phyloP scores from a whole-genome alignment of 2,329 filamentous ascomycete genomes.

The Juglanconis sp. region DNA sequence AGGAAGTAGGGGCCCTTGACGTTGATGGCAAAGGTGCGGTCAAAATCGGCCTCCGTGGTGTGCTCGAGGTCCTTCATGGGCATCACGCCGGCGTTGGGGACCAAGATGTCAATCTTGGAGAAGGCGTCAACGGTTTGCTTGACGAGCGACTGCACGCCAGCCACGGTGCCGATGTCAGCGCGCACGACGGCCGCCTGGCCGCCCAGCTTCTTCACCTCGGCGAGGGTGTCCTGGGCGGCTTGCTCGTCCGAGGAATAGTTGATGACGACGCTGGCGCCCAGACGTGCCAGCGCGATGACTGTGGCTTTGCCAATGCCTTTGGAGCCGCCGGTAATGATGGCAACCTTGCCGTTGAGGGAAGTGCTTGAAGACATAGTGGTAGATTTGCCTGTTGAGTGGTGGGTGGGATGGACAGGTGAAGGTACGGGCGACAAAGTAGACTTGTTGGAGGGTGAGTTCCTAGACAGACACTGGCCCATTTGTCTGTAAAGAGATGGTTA shows the following conservation, averaged over 20 bases:
- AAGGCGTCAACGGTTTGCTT: constrained; percentile 45
- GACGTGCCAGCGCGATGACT: constrained; percentile 84
- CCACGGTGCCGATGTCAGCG: constrained; percentile 42
- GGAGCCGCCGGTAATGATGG: constrained; percentile 78
- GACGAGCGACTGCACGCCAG: constrained; percentile 48
- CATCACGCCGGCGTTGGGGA: constrained; percentile 54
- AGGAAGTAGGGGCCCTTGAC: constrained; percentile 58
- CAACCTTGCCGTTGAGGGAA: constrained; percentile 34
- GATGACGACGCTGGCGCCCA: constrained; percentile 67
- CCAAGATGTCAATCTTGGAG: constrained; percentile 50
- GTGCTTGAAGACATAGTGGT: neutral
- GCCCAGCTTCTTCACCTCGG: neutral
- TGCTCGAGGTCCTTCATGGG: constrained; percentile 45
- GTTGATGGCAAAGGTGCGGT: constrained; percentile 42
- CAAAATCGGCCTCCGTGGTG: constrained; percentile 49
- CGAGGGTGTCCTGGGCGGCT: constrained; percentile 37
- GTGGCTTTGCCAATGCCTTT: constrained; percentile 78
- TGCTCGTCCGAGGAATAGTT: constrained; percentile 50
- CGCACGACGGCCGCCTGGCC: constrained; percentile 26
- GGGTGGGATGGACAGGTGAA: neutral
- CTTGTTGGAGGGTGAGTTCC: neutral
- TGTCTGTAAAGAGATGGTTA: neutral
- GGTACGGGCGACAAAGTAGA: neutral
- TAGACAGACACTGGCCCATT: constrained; percentile 1
- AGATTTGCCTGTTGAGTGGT: neutral